Evolutionary conservation across 495 filamentous ascomycete species (phyloP), one percentile per base, ranked within the genome.

Genomic region (Penicillium mononematosum): DNA sequence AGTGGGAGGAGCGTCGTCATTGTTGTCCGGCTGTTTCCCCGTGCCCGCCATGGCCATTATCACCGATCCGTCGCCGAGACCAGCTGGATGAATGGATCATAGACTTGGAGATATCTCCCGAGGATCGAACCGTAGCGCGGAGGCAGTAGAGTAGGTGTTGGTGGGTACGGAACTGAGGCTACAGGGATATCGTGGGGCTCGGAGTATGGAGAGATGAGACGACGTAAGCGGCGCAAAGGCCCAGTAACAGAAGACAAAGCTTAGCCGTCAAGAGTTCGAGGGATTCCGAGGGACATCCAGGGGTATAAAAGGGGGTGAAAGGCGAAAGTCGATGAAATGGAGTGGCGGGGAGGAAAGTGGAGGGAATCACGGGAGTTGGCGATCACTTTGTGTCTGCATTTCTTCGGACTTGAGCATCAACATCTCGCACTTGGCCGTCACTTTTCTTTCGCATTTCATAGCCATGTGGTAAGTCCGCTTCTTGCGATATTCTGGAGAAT

Each of bases 401-500:
- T 54, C 59, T 52, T 54, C 27, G 36, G 22, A 42, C 49, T 51
- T 25, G 9, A 42, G 24, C 24, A 27, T 48, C 51, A 14, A 55
- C 52, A 57, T 56, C 58, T 62, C 52, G 45, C n/a, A 32, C 45
- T 48, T 48, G 9, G 4, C 50, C 36, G 29, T 51, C 38, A 42
- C 29, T 36, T 56, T 50, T 9, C n/a, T 20, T 14, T 22, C 25
- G 38, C 45, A 42, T 46, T 29, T 43, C 36, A 50, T 16, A 48
- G 22, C 25, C 52, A 72, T 72, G 69, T 72, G 69, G 69, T 72
- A 53, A 56, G 69, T 58, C 60, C 76, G 92, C 61, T 81, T 92
- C 62, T 56, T 39, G 38, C 9, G 51, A 48, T 62, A 51, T 19
- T 25, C 17, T 29, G 22, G n/a, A 45, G 43, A 38, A 34, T 12